phyloP scores from a whole-genome alignment of 805 yeast species.

The Clavispora carvajalis region DNA sequence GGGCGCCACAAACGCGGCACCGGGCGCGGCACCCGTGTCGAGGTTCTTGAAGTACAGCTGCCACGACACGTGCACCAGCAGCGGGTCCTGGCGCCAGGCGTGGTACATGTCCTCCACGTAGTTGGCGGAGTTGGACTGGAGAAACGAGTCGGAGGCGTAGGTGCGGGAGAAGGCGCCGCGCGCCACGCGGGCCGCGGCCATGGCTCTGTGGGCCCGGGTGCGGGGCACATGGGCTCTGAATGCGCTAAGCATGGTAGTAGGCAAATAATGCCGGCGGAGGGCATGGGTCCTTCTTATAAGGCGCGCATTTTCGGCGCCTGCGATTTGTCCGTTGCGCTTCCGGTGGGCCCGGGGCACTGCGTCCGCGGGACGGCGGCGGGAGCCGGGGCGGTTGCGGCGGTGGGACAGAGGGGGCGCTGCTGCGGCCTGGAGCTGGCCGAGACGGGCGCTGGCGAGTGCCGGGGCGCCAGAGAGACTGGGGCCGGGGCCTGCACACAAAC shows the following conservation, averaged over 20 bases:
- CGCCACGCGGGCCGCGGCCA: slow-evolving; percentile 11
- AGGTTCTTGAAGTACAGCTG: slow-evolving; percentile 92
- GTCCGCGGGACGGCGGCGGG: neutral
- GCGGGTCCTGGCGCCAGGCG: slow-evolving; percentile 89
- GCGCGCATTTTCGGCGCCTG: slow-evolving; percentile 9
- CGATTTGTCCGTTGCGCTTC: slow-evolving; percentile 11
- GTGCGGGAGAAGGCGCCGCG: slow-evolving; percentile 14
- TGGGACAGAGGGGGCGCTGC: neutral
- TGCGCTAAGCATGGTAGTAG: slow-evolving; percentile 42
- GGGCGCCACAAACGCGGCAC: slow-evolving; percentile 82
- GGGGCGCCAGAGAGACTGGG: no score
- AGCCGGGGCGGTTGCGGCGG: neutral
- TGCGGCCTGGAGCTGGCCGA: no score
- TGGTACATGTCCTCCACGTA: slow-evolving; percentile 97
- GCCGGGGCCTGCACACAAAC: no score
- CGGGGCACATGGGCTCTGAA: slow-evolving; percentile 35
- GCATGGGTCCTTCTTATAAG: slow-evolving; percentile 1
- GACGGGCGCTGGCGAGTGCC: no score
- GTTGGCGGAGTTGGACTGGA: slow-evolving; percentile 78
- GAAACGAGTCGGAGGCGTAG: slow-evolving; percentile 62
- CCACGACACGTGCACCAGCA: slow-evolving; percentile 94
- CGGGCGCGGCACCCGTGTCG: slow-evolving; percentile 61
- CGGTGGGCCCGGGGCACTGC: slow-evolving; percentile 9
- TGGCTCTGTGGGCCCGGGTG: slow-evolving; percentile 27
- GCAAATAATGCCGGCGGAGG: no score